Evolutionary conservation across 768 basidiomycete genomes (phyloP), one percentile per base, ranked within the genome.

Genomic region (Lepiota subincarnata): DNA sequence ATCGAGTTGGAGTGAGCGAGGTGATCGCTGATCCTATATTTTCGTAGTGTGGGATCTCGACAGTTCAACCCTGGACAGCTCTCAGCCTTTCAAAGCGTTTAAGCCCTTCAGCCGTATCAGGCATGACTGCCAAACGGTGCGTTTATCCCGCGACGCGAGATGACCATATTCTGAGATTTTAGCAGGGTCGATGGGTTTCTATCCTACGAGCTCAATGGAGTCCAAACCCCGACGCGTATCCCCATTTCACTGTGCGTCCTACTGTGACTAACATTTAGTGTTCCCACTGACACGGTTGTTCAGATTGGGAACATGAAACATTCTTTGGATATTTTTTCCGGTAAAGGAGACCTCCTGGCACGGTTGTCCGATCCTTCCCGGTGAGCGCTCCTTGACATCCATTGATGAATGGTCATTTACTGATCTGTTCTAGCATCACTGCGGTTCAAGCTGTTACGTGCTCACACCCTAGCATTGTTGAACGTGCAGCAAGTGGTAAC

Each of bases 371-470:
- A 90, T 65, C 71, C 67, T 39, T 61, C 66, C 22, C 73, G 75
- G 87, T 88, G 62, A 38, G 77, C 40, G 19, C 16, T 20, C 24
- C 10, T 52, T 16, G 7, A 44, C 22, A 34, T 26, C 20, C 41
- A 36, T 41, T 41, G 26, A n/a, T 39, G 14, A 47, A 18, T 24
- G 58, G 26, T 55, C 51, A 20, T 45, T 49, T 49, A 60, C 44
- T 12, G 26, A 31, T 20, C 34, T 12, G 20, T 12, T 28, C 42
- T 57, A 91, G 87, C 58, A 84, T 92, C 55, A 81, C 86, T 18
- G 90, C 91, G 1, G 85, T 86, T 3, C 91, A 92, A 68, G 89
- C 91, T n/a, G 91, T 92, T n/a, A 89, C 91, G 6, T 88, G 86
- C 60, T 89, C 87, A 12, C 91, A 92, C 65, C 90, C 91, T 0